Evolutionary conservation across 2,329 filamentous ascomycete species (phyloP), one percentile per base, ranked within the genome.

Genomic region (Neofusicoccum umdonicola): DNA sequence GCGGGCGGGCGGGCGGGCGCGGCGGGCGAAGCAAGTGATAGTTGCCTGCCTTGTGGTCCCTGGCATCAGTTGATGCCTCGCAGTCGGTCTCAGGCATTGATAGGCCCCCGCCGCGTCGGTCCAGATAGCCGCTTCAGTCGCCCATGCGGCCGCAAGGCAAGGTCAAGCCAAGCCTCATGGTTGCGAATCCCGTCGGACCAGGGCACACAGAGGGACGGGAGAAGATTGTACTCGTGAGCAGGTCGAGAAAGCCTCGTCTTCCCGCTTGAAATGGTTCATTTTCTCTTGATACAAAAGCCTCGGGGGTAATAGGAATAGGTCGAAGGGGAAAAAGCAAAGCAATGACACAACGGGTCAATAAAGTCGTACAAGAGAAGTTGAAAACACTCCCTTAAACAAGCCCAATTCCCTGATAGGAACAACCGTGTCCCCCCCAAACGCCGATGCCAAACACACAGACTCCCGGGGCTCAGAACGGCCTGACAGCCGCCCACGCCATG

Each of bases 401-500:
- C 39, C 54, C 54, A 34, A 57, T 57, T 50, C 54, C 54, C 39
- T 44, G 17, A 44, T 15, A 45, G 54, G 54, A 57, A 57, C 39
- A 44, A 11, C 17, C 22, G 22, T 45, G 19, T 45, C 54, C 54
- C 3, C 54, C 37, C 27, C 27, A 31, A 57, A 57, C 54, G 39
- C 54, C 54, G n/a, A 57, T 57, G 54, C 54, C 22, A 57, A 57
- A 57, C 39, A 44, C 39, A 45, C 12, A 57, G 54, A 57, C 54
- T 57, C 54, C 54, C 44, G 54, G 54, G 54, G 54, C 54, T 45
- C 35, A 19, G 39, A 31, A 22, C 39, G 54, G 15, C 54, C 39
- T 57, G 34, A 42, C 41, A 57, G 54, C 54, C 54, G 54, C 54
- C 39, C 39, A 57, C 44, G 54, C 54, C 54, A 57, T 57, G 54